phyloP scores from a whole-genome alignment of 2,329 filamentous ascomycete species.

The Penicillium thymicola region DNA sequence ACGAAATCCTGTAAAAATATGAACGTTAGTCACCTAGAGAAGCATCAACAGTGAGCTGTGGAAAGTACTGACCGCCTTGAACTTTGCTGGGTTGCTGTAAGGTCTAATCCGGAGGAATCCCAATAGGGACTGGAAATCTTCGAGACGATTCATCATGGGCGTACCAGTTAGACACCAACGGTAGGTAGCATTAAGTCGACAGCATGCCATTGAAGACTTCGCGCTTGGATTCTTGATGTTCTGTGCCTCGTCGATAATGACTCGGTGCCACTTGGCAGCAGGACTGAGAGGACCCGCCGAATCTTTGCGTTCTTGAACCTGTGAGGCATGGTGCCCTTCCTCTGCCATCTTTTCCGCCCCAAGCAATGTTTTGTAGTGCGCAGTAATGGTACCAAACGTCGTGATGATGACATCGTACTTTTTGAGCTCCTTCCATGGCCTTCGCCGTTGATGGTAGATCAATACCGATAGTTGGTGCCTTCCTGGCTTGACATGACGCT shows the following conservation, averaged over 20 bases:
- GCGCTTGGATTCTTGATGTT: slow-evolving; percentile 73
- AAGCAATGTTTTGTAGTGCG: slow-evolving; percentile 63
- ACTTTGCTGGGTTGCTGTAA: slow-evolving; percentile 64
- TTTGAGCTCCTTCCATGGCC: slow-evolving; percentile 58
- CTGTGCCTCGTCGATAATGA: slow-evolving; percentile 77
- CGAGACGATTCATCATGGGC: slow-evolving; percentile 82
- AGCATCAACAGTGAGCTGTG: not conserved
- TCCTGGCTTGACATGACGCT: slow-evolving; percentile 60
- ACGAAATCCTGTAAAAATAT: slow-evolving; percentile 46
- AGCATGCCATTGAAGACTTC: slow-evolving; percentile 59
- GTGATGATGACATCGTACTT: slow-evolving; percentile 73
- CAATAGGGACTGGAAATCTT: slow-evolving; percentile 74
- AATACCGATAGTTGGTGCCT: slow-evolving; percentile 60
- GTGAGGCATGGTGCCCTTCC: slow-evolving; percentile 36
- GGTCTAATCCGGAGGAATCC: slow-evolving; percentile 74
- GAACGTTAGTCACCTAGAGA: not conserved
- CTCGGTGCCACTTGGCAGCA: slow-evolving; percentile 60
- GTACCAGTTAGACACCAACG: slow-evolving; percentile 77
- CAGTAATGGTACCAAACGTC: slow-evolving; percentile 69
- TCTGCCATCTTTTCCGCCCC: slow-evolving; percentile 51
- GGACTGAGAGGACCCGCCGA: slow-evolving; percentile 53
- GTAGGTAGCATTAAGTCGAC: slow-evolving; percentile 57
- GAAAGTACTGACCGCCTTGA: slow-evolving; percentile 50
- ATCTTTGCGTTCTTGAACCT: slow-evolving; percentile 3
- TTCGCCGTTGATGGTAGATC: slow-evolving; percentile 65